phyloP scores from a whole-genome alignment of 176 grass and related monocot species.

The Carex pumila region DNA sequence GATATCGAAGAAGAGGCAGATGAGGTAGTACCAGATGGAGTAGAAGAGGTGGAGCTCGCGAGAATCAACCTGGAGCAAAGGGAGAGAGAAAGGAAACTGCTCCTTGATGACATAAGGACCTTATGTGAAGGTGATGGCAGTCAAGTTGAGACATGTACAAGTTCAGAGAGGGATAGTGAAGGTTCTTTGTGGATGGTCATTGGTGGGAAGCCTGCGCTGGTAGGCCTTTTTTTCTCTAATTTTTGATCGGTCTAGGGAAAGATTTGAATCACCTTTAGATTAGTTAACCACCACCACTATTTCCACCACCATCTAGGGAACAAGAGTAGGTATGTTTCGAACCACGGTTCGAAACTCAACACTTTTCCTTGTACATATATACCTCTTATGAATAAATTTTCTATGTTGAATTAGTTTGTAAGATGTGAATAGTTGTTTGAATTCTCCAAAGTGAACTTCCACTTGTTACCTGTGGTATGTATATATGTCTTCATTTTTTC shows the following conservation, averaged over 20 bases:
- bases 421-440: background rate
- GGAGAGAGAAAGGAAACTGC: conserved; percentile 84
- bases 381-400: background rate
- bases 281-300: background rate
- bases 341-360: background rate
- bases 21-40: conserved; percentile 98
- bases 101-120: conserved; percentile 90
- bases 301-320: background rate
- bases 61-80: conserved; percentile 78
- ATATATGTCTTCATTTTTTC: background rate
- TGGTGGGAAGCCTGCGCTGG: conserved; percentile 49
- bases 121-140: conserved; percentile 44
- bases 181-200: conserved; percentile 85
- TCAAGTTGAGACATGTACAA: conserved; percentile 38
- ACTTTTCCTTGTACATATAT: background rate
- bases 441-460: background rate
- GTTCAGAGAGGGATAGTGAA: conserved; percentile 36
- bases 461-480: background rate
- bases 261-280: background rate
- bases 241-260: background rate
- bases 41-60: conserved; percentile 98
- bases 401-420: background rate
- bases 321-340: background rate
- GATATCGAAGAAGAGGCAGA: conserved; percentile 98
- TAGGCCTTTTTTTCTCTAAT: conserved; percentile 18